Base-by-base conservation (phyloP, 2,329 filamentous ascomycete species). In the Colletotrichum nymphaeae region DNA sequence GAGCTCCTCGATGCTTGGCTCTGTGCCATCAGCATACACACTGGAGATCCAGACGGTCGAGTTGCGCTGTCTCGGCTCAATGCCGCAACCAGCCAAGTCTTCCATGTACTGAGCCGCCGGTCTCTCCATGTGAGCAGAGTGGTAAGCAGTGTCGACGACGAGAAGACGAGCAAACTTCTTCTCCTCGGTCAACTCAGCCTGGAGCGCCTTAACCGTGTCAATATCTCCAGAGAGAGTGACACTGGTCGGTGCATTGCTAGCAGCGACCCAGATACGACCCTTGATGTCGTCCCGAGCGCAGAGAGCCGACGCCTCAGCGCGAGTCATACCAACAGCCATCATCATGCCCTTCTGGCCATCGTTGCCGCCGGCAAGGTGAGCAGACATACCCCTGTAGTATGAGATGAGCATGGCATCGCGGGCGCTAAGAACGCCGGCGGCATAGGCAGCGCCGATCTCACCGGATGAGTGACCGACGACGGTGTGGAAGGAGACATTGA, bases 91-190 rank as follows among this genome's bases (percentile, higher is more conserved):
- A 2, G 66, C 42, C 53, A 86, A 73, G 1, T 76, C 76, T 30
- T 80, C 67, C 3, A 80, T 72, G 67, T 87, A 87, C 62, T 79
- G 72, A 1, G 49, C 74, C 0, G 82, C 81, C 1, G 84, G 77
- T 26, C 30, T 69, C 1, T 76, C 62, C 86, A 88, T 88, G 74
- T 88, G 87, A 1, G 80, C 81, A 0, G 86, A 88, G 77, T 88
- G 87, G 63, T 88, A 88, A 0, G 86, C 87, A 0, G 81, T 86
- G 57, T 87, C 84, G 0, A 88, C 82, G 1, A 76, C 75, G 7
- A 88, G 77, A 0, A 80, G 12, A 2, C 83, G 78, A 0, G 80
- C 79, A 62, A 85, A 85, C 62, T 76, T 82, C 1, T 77, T 57
- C 9, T 81, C 76, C 4, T 77, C 75, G 4, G 76, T 63, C 16